These are phyloP conservation scores for Rhynchosporium graminicola DNA, from an alignment of 2,329 filamentous ascomycete genomes.

Conservation along the genomic window DNA sequence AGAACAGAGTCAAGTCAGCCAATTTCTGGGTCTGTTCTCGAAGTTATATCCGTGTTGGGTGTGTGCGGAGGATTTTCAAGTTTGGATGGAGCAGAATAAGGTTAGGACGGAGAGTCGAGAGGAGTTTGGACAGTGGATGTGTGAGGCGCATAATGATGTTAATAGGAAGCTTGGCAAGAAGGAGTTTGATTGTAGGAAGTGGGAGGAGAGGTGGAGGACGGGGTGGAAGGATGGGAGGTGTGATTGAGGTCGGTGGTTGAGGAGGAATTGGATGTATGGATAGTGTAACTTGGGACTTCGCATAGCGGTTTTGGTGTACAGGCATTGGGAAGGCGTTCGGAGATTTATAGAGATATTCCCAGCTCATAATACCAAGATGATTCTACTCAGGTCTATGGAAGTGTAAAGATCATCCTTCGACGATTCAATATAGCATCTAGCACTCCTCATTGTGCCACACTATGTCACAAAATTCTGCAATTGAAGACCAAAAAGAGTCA, in stretches of 20 bases:
- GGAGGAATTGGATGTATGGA: neutral
- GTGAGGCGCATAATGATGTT: constrained; percentile 83
- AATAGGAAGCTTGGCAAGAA: constrained; percentile 89
- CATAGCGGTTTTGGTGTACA: neutral
- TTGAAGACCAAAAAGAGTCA: neutral
- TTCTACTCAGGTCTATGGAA: neutral
- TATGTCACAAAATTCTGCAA: neutral
- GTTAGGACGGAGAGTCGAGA: constrained; percentile 60
- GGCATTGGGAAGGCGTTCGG: neutral
- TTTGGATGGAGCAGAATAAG: constrained; percentile 69
- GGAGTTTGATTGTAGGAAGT: constrained; percentile 83
- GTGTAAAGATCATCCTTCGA: neutral
- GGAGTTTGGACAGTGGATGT: constrained; percentile 81
- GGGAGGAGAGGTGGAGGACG: constrained; percentile 93
- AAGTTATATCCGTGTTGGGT: constrained; percentile 94
- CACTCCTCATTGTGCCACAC: neutral
- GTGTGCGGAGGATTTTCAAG: constrained; percentile 88
- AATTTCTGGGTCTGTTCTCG: constrained; percentile 79
- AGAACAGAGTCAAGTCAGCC: constrained; percentile 74
- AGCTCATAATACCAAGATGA: constrained; percentile 4
- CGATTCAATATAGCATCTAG: neutral
- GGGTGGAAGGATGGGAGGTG: constrained; percentile 76
- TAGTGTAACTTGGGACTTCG: neutral
- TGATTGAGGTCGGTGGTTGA: constrained; percentile 44
- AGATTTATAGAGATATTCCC: neutral